Conservation (phyloP, 1,284 basidiomycete species). For the Schizophyllum commune region DNA sequence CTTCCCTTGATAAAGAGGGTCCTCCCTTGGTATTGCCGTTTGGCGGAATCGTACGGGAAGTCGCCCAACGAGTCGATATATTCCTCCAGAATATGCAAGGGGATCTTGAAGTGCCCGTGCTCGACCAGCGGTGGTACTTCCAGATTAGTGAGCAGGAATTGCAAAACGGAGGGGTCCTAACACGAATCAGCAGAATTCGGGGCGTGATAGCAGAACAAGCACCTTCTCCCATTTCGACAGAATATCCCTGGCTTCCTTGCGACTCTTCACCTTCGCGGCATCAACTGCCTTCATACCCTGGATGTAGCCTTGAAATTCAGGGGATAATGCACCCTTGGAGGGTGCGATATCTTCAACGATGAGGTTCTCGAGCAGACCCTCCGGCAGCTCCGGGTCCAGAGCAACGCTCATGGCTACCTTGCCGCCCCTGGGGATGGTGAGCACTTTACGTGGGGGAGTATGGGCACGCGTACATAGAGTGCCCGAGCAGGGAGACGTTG, state of each 20-base stretch:
- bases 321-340: conserved; percentile 48
- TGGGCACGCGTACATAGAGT: conserved; percentile 62
- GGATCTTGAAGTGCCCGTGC: conserved; percentile 60
- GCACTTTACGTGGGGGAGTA: background rate
- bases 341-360: conserved; percentile 81
- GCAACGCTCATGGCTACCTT: conserved; percentile 82
- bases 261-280: conserved; percentile 38
- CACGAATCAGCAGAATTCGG: conserved; percentile 1
- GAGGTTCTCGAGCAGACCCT: conserved; percentile 49
- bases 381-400: conserved; percentile 43
- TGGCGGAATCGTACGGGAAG: conserved; percentile 63
- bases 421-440: conserved; percentile 57
- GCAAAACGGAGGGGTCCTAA: conserved; percentile 62
- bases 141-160: conserved; percentile 83
- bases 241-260: conserved; percentile 63
- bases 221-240: conserved; percentile 57
- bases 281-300: conserved; percentile 68
- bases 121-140: conserved; percentile 24
- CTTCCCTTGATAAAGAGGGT: conserved; percentile 75
- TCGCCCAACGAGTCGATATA: conserved; percentile 62
- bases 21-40: conserved; percentile 51
- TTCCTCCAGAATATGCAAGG: conserved; percentile 56
- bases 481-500: conserved; percentile 70
- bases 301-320: conserved; percentile 62
- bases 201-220: conserved; percentile 4